A percentile compares a stretch with the other conserved stretches of the same genome.
Conservation (phyloP, 2,329 filamentous ascomycete species). For the Fusarium sp. region DNA sequence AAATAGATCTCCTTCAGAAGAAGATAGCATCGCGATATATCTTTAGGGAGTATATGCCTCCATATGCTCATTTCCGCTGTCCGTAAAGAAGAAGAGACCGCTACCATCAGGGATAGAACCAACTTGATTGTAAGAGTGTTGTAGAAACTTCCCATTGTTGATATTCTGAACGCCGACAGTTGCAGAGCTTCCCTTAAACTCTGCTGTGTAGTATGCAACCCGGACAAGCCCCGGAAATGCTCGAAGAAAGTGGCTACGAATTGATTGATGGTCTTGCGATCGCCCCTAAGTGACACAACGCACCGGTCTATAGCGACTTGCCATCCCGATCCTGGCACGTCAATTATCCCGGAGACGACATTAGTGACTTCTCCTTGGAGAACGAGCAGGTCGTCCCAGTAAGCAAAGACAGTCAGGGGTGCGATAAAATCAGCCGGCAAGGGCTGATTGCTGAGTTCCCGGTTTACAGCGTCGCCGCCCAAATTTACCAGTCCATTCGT, state of each 20-base stretch:
- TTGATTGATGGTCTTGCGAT: neutral
- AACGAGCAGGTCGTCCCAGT: neutral
- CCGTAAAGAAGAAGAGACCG: neutral
- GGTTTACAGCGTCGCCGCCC: rapidly evolving
- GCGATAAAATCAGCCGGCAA: neutral
- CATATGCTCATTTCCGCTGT: no score
- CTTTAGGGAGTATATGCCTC: no score
- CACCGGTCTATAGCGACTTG: neutral
- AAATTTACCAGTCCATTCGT: neutral
- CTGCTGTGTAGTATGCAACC: neutral
- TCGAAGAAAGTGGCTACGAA: neutral
- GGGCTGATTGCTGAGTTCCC: neutral
- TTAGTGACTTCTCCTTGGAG: neutral
- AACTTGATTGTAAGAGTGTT: neutral
- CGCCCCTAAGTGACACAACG: neutral
- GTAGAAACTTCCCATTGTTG: neutral
- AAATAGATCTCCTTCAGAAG: no score
- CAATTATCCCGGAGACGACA: neutral
- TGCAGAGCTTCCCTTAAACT: neutral
- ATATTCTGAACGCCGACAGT: slow-evolving; percentile 3
- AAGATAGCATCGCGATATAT: no score
- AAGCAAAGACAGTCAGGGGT: neutral
- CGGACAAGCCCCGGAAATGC: neutral
- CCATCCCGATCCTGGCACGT: neutral
- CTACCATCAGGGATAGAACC: neutral